Evolutionary conservation across 2,329 filamentous ascomycete species (phyloP), one percentile per base, ranked within the genome.

Genomic region (Colletotrichum filicis): DNA sequence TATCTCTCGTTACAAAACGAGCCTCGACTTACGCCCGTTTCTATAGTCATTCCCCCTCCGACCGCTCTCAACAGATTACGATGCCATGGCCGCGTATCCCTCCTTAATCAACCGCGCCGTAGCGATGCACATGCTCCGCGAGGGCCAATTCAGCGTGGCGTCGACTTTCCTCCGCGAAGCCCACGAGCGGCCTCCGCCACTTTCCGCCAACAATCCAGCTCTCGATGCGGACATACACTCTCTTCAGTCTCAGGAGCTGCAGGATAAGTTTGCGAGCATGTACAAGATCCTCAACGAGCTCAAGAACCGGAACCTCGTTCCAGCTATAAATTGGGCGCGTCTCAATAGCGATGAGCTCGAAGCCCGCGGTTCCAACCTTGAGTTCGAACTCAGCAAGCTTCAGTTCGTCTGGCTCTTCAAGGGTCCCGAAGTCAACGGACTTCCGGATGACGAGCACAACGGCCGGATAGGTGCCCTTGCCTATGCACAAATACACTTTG

Each of bases 351-450:
- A 83, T 5, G 87, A 91, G 30, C 87, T 99, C 3, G 95, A 98
- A 79, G 88, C 90, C 4, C 90, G 95, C 60, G 96, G 95, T 3
- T 98, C 95, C 79, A 98, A 97, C 77, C 89, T 99, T 2, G 96
- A 98, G 80, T 99, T 98, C 75, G 96, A 99, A 79, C 91, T 99
- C 2, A 94, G 92, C 83, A 93, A 95, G 76, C 87, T 98, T 22
- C 95, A 98, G 77, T 99, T 94, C 78, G 89, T 98, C 42, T 96
- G 94, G 89, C 88, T 98, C 1, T 98, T 97, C 82, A 91, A 93
- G 75, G 92, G 92, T 0, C 83, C 86, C 0, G 72, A 79, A 1
- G 80, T 87, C 12, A 89, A 90, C 75, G 88, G 90, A 11, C 83
- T 91, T 1, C 87, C 90, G 9, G 87, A 89, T 59, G 85, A 88